Evolutionary conservation across 2,329 filamentous ascomycete genomes (phyloP), one percentile per base, ranked within the genome.

Genomic region (Coleophoma crateriformis): DNA sequence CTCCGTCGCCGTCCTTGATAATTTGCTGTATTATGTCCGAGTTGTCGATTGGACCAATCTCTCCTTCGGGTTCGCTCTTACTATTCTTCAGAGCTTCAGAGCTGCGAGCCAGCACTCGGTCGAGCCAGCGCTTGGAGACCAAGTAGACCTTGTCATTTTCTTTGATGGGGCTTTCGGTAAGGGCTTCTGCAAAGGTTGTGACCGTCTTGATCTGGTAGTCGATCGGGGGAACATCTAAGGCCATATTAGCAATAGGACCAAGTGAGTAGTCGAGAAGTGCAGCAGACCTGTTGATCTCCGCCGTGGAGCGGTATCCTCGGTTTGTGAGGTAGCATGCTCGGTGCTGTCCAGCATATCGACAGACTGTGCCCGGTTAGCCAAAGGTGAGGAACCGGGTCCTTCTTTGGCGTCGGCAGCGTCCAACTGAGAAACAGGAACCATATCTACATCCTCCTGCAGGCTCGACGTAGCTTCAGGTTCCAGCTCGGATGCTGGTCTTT

Each of bases 41-140:
- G 64, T 96, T 96, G 72, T 96, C 90, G 33, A 97, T 79, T 0
- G 88, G 87, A 1, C 90, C 90, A 7, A 71, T 59, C 4, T 81
- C 77, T 7, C 79, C 81, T 50, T 84, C 77, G 11, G 74, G 64
- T 10, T 78, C 77, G n/a, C 75, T 70, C 54, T 87, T 87, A 52
- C 79, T 76, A 17, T 74, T 75, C 46, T 76, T 69, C 50, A 79
- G 76, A 14, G 73, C 67, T n/a, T 81, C 78, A 8, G 78, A 75
- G 45, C 79, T 80, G 49, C 88, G 75, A 20, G 86, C 78, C 51
- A 85, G 73, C 3, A 94, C 88, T 51, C 82, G 80, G 50, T 79
- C 76, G 33, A 96, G 76, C 94, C 94, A 97, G 51, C 76, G 76
- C 46, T 77, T 79, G 2, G 91, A 95, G 4, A 97, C 80, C 17